Percentiles rank a stretch among this genome's conserved stretches.
Evolutionary conservation across 2,329 filamentous ascomycete genomes (phyloP).

Genomic region (Verticillium zaregamsianum): DNA sequence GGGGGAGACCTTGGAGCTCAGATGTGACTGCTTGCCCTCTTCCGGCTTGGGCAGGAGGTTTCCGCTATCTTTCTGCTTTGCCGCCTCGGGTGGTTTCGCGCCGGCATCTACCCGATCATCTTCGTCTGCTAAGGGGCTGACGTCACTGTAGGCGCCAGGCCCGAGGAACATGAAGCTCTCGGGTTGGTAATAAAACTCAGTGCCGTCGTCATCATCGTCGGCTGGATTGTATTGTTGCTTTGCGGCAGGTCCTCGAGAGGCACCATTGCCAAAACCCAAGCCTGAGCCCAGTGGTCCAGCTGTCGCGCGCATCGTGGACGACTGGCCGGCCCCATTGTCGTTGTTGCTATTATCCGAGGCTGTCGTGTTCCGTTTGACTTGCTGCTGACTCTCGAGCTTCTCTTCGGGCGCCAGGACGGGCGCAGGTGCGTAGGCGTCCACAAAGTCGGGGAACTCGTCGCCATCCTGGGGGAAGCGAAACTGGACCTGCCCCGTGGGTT

Average conservation of each 20-base stretch:
- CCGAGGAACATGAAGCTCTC: slow-evolving; percentile 51
- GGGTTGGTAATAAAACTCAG: slow-evolving; percentile 41
- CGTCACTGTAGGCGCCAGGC: slow-evolving; percentile 38
- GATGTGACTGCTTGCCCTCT: not conserved
- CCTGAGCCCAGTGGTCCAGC: slow-evolving; percentile 14
- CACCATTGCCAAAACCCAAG: slow-evolving; percentile 9
- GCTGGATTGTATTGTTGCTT: slow-evolving; percentile 13
- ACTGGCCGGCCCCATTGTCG: not conserved
- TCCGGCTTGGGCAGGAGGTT: not conserved
- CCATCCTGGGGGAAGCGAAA: slow-evolving; percentile 53
- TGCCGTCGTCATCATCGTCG: slow-evolving; percentile 25
- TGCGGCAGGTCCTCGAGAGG: slow-evolving; percentile 2
- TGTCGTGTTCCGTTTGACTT: slow-evolving; percentile 33
- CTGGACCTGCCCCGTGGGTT: slow-evolving; percentile 48
- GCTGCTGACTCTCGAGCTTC: slow-evolving; percentile 46
- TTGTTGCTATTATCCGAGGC: slow-evolving; percentile 6
- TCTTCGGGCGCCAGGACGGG: slow-evolving; percentile 47
- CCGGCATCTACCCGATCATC: slow-evolving; percentile 22
- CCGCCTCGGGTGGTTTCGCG: not conserved
- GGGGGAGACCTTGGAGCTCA: slow-evolving; percentile 17
- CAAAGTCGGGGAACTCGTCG: slow-evolving; percentile 54
- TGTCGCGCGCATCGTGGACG: slow-evolving; percentile 13
- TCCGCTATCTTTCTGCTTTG: not conserved
- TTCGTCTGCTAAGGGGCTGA: slow-evolving; percentile 38
- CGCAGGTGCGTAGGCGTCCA: slow-evolving; percentile 28